Conservation (phyloP, 139 green algal genomes). For the Tetradesmus lagerheimii region DNA sequence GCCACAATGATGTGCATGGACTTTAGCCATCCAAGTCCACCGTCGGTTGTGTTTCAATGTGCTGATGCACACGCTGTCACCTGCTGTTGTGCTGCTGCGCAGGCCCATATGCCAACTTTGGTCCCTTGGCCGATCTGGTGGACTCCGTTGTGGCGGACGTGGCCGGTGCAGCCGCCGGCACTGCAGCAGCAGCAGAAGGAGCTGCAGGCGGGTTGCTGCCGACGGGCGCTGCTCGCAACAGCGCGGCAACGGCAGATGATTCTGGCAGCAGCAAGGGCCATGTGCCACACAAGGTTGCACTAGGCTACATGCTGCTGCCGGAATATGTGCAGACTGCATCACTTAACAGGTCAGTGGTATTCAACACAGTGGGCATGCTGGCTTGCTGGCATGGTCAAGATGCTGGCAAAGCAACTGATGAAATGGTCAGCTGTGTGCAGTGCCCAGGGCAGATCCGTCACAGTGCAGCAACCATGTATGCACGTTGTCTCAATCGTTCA, state of each 20-base stretch:
- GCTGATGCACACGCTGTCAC: neutral
- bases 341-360: neutral
- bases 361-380: neutral
- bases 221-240: neutral
- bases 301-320: slow-evolving; percentile 38
- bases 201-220: neutral
- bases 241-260: neutral
- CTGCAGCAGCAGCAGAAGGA: neutral
- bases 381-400: neutral
- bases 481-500: no score
- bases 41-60: no score
- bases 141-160: slow-evolving; percentile 15
- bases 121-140: slow-evolving; percentile 12
- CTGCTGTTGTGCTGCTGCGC: neutral
- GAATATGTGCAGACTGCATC: slow-evolving; percentile 17
- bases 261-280: neutral
- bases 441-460: neutral
- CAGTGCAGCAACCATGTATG: neutral
- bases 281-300: neutral
- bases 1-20: no score
- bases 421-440: neutral
- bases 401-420: neutral
- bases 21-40: no score
- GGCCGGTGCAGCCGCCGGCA: no score
- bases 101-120: slow-evolving; percentile 25